Percentiles rank a stretch among this genome's conserved stretches.
Conservation (phyloP, 164 flowering plant species). For the Berberis vulgaris region DNA sequence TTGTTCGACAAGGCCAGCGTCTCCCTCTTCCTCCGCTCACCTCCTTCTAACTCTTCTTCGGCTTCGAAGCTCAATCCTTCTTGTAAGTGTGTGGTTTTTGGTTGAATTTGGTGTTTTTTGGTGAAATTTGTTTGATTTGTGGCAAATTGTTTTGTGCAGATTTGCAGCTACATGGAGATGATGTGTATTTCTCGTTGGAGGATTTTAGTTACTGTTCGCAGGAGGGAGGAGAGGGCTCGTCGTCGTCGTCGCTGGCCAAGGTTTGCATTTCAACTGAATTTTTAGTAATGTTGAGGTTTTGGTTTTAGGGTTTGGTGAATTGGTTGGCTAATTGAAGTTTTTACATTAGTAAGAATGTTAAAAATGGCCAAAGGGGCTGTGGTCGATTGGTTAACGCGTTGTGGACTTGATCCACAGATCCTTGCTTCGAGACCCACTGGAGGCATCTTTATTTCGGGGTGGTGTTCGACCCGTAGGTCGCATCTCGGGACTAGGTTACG, state of each 20-base stretch:
- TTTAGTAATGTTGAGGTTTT: no score
- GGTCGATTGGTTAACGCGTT: no score
- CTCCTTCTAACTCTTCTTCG: slow-evolving; percentile 15
- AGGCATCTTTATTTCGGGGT: no score
- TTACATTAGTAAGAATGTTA: no score
- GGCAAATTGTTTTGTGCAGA: slow-evolving; percentile 29
- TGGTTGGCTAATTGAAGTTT: no score
- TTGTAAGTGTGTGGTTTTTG: slow-evolving; percentile 31
- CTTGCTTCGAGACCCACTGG: no score
- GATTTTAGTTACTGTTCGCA: slow-evolving; percentile 21
- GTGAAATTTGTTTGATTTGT: neutral
- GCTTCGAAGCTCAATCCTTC: slow-evolving; percentile 56
- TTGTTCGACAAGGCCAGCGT: slow-evolving; percentile 78
- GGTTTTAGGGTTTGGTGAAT: no score
- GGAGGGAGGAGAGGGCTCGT: slow-evolving; percentile 26
- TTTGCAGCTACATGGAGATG: slow-evolving; percentile 91
- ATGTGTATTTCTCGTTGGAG: slow-evolving; percentile 79
- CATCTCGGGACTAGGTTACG: no score
- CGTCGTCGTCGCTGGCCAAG: slow-evolving; percentile 31
- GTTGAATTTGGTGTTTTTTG: neutral
- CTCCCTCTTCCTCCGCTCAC: slow-evolving; percentile 55
- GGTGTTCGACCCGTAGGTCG: no score
- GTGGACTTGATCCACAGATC: no score
- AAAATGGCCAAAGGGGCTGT: no score
- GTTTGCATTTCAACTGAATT: slow-evolving; percentile 17